These are phyloP conservation scores for Vigna hirtella DNA, from an alignment of 306 rosid genomes.

Conservation along the genomic window DNA sequence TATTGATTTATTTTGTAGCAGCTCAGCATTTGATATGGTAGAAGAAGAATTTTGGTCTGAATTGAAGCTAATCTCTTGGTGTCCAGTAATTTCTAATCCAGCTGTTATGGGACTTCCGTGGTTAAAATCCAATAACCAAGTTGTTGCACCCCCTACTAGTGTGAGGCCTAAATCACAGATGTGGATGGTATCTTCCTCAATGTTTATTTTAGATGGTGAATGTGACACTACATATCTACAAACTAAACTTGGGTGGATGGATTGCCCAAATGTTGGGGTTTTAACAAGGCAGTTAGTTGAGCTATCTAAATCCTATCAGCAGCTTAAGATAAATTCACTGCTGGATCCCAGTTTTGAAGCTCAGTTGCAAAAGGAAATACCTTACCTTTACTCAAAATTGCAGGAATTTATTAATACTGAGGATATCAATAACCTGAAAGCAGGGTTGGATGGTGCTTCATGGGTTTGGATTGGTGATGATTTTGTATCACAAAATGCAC, in stretches of 20 bases:
- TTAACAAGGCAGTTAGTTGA: conserved; percentile 74
- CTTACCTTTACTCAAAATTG: conserved; percentile 73
- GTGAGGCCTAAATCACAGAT: conserved; percentile 92
- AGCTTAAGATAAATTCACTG: conserved; percentile 64
- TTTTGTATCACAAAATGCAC: conserved; percentile 80
- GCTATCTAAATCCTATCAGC: conserved; percentile 69
- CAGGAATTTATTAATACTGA: conserved; percentile 65
- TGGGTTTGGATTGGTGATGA: conserved; percentile 99
- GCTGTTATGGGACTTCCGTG: conserved; percentile 84
- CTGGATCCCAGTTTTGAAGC: conserved; percentile 66
- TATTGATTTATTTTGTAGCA: conserved; percentile 54
- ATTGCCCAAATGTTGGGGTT: conserved; percentile 58
- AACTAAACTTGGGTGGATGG: conserved; percentile 84
- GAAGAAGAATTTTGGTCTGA: conserved; percentile 96
- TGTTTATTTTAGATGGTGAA: conserved; percentile 83
- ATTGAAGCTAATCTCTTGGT: conserved; percentile 85
- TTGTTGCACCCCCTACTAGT: conserved; percentile 66
- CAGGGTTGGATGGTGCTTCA: conserved; percentile 69
- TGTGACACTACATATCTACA: conserved; percentile 64
- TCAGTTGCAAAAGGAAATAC: conserved; percentile 70
- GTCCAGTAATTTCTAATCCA: conserved; percentile 80
- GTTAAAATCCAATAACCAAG: conserved; percentile 67
- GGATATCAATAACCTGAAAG: conserved; percentile 58
- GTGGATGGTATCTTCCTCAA: conserved; percentile 89
- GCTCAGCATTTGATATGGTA: conserved; percentile 56